Conservation (phyloP, 73 alveolate species). For the Blepharisma japonicum region DNA sequence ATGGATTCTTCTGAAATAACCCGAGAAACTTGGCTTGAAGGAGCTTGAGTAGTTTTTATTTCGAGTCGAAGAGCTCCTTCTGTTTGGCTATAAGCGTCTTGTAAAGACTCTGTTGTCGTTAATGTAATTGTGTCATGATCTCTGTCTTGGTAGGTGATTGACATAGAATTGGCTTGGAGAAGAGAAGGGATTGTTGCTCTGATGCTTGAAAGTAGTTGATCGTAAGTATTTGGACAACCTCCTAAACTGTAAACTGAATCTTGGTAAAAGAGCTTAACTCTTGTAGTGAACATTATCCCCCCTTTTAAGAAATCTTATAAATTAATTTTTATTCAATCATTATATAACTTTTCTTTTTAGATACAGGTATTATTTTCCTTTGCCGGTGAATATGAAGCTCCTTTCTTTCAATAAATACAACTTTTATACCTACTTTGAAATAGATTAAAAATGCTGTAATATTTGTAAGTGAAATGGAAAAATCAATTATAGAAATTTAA, state of each 20-base stretch:
- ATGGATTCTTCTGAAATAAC: not conserved
- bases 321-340: too few relatives aligned
- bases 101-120: conserved; percentile 15
- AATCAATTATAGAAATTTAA: too few relatives aligned
- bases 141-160: not conserved
- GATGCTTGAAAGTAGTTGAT: not conserved
- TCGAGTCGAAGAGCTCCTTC: not conserved
- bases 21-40: not conserved
- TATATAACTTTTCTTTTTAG: too few relatives aligned
- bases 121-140: not conserved
- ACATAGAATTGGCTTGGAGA: not conserved
- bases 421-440: too few relatives aligned
- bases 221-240: not conserved
- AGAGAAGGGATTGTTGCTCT: not conserved
- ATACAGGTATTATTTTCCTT: too few relatives aligned
- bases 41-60: not conserved
- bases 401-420: too few relatives aligned
- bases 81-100: not conserved
- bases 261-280: not conserved
- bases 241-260: not conserved
- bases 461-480: too few relatives aligned
- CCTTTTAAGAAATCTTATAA: not conserved
- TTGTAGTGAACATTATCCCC: not conserved
- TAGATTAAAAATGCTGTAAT: too few relatives aligned
- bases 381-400: too few relatives aligned